A percentile compares a stretch with the other conserved stretches of the same genome.
phyloP scores from a whole-genome alignment of 2,329 filamentous ascomycete species.

The Penicillium sp. region DNA sequence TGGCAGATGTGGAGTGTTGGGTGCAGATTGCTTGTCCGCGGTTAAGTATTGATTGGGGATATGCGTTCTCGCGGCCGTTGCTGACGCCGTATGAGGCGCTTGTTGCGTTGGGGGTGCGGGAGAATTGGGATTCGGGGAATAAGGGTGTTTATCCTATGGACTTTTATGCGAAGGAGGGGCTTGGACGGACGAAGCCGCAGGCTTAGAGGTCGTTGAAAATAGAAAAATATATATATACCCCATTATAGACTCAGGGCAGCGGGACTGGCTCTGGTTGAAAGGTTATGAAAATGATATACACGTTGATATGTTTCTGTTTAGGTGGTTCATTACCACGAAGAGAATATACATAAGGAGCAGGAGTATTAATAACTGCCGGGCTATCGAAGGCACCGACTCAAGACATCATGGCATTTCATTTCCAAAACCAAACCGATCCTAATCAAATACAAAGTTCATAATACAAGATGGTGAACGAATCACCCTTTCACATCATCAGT shows the following conservation, averaged over 20 bases:
- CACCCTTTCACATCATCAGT: slow-evolving; percentile 36
- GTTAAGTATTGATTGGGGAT: slow-evolving; percentile 97
- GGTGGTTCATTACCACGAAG: no score
- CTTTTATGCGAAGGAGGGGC: slow-evolving; percentile 88
- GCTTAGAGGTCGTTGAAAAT: slow-evolving; percentile 1
- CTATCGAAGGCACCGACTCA: slow-evolving; percentile 11
- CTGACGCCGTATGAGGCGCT: slow-evolving; percentile 94
- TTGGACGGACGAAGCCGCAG: slow-evolving; percentile 70
- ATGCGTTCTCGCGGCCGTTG: slow-evolving; percentile 84
- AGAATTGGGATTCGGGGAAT: slow-evolving; percentile 66
- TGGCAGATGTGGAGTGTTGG: slow-evolving; percentile 95
- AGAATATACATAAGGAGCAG: not conserved
- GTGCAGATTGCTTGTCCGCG: slow-evolving; percentile 97
- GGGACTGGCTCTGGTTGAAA: slow-evolving; percentile 9
- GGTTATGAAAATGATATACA: slow-evolving; percentile 3
- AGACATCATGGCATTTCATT: slow-evolving; percentile 12
- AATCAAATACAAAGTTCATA: slow-evolving; percentile 21
- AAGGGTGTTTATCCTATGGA: slow-evolving; percentile 89
- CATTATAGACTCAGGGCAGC: slow-evolving; percentile 12
- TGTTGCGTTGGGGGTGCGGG: slow-evolving; percentile 74
- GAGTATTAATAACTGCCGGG: slow-evolving; percentile 6
- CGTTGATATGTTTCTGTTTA: not conserved
- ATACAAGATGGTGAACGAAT: slow-evolving; percentile 12
- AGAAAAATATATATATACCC: slow-evolving; percentile 14
- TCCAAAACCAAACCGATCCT: slow-evolving; percentile 7